Conservation (phyloP, 306 rosid genomes). For the Prunus kanzakura region DNA sequence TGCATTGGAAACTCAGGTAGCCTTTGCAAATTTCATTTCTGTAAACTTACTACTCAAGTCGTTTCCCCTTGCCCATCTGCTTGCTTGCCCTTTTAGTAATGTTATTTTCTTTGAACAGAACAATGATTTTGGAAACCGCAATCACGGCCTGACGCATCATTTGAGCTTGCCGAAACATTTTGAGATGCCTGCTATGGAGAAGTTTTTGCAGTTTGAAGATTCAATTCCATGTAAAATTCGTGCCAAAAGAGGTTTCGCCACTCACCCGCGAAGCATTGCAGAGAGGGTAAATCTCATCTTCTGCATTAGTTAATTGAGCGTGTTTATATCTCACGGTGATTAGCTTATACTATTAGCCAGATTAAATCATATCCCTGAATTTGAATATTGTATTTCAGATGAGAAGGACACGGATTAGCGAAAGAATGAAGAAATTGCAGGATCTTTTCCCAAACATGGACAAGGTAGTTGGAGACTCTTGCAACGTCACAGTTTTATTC, state of each 20-base stretch:
- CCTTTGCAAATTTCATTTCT: not conserved
- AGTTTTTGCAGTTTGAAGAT: constrained; percentile 53
- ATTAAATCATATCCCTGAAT: not conserved
- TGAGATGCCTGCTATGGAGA: constrained; percentile 48
- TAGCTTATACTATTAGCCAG: not conserved
- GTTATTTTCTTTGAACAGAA: constrained; percentile 28
- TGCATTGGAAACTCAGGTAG: constrained; percentile 58
- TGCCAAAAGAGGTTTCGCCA: constrained; percentile 92
- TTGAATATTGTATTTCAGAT: constrained; percentile 31
- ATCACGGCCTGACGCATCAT: constrained; percentile 56
- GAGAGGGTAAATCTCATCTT: constrained; percentile 62
- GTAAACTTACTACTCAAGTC: not conserved
- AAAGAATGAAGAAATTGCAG: constrained; percentile 76
- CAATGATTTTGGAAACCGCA: constrained; percentile 36
- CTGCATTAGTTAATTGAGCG: not conserved
- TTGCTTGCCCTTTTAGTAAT: constrained; percentile 10
- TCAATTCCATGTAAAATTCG: constrained; percentile 72
- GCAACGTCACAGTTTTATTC: too few species aligned
- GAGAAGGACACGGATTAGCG: constrained; percentile 83
- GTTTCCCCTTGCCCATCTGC: not conserved
- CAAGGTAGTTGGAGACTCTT: constrained; percentile 40
- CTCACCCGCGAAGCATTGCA: constrained; percentile 96
- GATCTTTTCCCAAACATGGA: constrained; percentile 79
- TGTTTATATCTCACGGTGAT: not conserved
- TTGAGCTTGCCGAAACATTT: constrained; percentile 62